phyloP scores from a whole-genome alignment of 2,329 filamentous ascomycete species.

The Fusarium napiforme region DNA sequence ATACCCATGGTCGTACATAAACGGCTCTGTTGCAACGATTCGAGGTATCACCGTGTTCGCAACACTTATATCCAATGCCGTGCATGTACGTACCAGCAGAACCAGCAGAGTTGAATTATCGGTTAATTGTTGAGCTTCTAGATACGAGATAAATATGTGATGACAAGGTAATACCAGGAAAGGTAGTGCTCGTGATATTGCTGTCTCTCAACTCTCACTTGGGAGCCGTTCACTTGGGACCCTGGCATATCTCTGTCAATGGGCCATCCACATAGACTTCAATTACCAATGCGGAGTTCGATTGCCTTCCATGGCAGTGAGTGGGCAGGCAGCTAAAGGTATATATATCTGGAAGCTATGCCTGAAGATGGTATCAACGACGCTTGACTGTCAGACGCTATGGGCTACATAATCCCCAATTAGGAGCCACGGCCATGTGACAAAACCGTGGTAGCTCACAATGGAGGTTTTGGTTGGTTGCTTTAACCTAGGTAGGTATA shows the following conservation, averaged over 20 bases:
- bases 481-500: neutral
- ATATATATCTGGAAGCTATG: neutral
- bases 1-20: slow-evolving; percentile 39
- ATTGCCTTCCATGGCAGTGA: neutral
- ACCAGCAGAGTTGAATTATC: neutral
- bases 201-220: neutral
- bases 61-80: slow-evolving; percentile 19
- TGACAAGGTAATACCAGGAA: neutral
- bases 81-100: slow-evolving; percentile 8
- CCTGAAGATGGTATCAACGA: neutral
- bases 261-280: neutral
- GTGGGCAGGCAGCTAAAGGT: neutral
- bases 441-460: neutral
- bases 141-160: neutral
- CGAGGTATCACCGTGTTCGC: slow-evolving; percentile 36
- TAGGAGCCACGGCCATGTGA: neutral
- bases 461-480: neutral
- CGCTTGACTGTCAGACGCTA: neutral
- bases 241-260: neutral
- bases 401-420: neutral
- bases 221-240: neutral
- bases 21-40: slow-evolving; percentile 38
- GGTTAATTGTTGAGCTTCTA: neutral
- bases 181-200: neutral
- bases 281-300: neutral